Percentiles rank a stretch among this genome's conserved stretches.
These are phyloP conservation scores for Hordeum pubiflorum DNA, from an alignment of 202 grass and related monocot species.

Conservation along the genomic window DNA sequence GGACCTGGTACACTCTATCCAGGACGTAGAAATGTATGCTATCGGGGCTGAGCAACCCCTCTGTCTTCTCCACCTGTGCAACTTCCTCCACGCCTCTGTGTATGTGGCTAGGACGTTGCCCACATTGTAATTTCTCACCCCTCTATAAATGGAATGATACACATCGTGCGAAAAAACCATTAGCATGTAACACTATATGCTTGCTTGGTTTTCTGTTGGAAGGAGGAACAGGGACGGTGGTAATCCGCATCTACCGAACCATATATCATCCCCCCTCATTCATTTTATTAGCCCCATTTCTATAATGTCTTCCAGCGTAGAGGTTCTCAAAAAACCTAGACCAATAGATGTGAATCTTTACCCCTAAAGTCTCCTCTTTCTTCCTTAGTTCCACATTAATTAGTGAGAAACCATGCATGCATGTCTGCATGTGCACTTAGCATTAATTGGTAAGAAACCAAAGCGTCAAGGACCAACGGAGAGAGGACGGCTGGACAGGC, in stretches of 20 bases:
- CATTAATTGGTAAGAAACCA: not conserved
- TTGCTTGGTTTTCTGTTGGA: not conserved
- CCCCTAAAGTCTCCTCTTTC: not conserved
- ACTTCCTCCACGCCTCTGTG: too few relatives aligned
- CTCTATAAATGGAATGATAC: too few relatives aligned
- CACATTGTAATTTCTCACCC: too few relatives aligned
- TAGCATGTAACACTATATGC: constrained; percentile 1
- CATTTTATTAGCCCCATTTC: not conserved
- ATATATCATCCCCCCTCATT: not conserved
- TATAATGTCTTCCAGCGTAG: not conserved
- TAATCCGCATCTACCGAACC: not conserved
- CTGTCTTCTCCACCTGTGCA: too few relatives aligned
- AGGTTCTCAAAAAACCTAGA: not conserved
- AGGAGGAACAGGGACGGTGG: not conserved
- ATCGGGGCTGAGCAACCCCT: too few relatives aligned
- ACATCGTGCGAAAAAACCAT: not conserved
- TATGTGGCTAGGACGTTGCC: too few relatives aligned
- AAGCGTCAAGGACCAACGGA: not conserved
- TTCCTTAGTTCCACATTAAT: not conserved
- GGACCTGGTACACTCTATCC: too few relatives aligned
- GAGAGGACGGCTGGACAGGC: not conserved
- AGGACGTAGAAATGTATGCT: too few relatives aligned
- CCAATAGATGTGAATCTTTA: not conserved
- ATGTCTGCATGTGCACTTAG: not conserved
- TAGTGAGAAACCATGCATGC: not conserved